Evolutionary conservation across 106 monocot genomes (phyloP).

Genomic region (Cymbidium sinense): DNA sequence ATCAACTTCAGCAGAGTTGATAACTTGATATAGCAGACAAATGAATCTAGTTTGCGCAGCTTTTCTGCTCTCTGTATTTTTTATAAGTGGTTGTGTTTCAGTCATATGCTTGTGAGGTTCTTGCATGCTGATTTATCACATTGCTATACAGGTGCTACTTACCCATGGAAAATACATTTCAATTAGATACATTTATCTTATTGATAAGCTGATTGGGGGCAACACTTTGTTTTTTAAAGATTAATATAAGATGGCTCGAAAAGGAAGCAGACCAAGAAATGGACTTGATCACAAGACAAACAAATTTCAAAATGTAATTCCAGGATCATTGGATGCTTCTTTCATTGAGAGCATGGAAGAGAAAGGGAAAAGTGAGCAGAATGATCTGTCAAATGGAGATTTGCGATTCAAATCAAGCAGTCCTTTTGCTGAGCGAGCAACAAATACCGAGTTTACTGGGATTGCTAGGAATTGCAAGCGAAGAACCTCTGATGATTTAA

Average conservation of each 20-base stretch:
- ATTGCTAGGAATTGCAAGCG: conserved; percentile 28
- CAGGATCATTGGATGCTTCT: conserved; percentile 18
- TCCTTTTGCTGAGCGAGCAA: conserved; percentile 10
- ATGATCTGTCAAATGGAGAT: conserved; percentile 14
- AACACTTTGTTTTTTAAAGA: neutral
- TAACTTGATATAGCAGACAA: neutral
- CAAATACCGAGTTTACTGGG: conserved; percentile 12
- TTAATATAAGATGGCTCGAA: conserved; percentile 50
- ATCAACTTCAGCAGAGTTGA: neutral
- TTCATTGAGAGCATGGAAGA: conserved; percentile 22
- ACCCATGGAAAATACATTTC: conserved; percentile 1
- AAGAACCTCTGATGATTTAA: conserved; percentile 10
- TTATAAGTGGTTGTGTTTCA: neutral
- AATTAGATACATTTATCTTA: neutral
- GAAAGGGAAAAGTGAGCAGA: conserved; percentile 14
- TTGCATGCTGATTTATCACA: neutral
- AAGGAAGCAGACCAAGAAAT: conserved; percentile 55
- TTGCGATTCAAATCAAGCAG: conserved; percentile 9
- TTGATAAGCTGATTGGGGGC: neutral
- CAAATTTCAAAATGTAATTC: conserved; percentile 20
- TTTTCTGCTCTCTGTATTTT: neutral
- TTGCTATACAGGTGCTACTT: conserved; percentile 1
- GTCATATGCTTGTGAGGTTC: neutral
- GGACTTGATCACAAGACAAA: conserved; percentile 21
- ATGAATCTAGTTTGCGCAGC: neutral